Conservation (phyloP, 2,329 filamentous ascomycete species). For the Microdochium bolleyi region DNA sequence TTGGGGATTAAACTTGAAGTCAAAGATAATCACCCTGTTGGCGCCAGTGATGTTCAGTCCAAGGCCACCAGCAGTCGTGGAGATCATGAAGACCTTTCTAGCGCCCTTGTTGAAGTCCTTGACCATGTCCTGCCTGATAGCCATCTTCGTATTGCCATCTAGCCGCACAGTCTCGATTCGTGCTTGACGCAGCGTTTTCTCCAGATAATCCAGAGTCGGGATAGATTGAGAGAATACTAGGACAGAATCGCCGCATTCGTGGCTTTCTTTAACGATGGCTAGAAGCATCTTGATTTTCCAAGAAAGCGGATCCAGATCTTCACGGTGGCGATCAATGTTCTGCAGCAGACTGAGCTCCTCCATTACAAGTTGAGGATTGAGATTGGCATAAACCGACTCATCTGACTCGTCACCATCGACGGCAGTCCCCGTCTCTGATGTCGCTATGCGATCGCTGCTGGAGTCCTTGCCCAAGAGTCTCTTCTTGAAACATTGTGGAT, state of each 20-base stretch:
- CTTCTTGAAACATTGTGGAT: constrained; percentile 38
- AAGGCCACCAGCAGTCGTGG: constrained; percentile 77
- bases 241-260: constrained; percentile 58
- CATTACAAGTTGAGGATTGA: constrained; percentile 20
- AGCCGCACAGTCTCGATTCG: constrained; percentile 48
- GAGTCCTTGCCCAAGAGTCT: constrained; percentile 14
- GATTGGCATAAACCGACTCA: constrained; percentile 6
- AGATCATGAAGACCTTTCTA: constrained; percentile 66
- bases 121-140: constrained; percentile 51
- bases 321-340: constrained; percentile 10
- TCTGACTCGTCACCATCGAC: constrained; percentile 3
- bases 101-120: constrained; percentile 59
- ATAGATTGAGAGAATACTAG: constrained; percentile 75
- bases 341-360: constrained; percentile 24
- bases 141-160: constrained; percentile 55
- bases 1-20: constrained; percentile 73
- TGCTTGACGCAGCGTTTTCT: constrained; percentile 42
- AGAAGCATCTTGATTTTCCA: constrained; percentile 62
- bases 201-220: constrained; percentile 61
- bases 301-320: constrained; percentile 32
- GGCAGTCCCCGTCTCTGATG: constrained; percentile 5
- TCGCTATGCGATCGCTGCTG: neutral
- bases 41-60: constrained; percentile 62
- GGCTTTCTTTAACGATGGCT: constrained; percentile 60
- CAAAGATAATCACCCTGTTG: constrained; percentile 81